Percentiles rank a stretch among this genome's conserved stretches.
Evolutionary conservation across 1,139 yeast species (phyloP).

Genomic region (Sugiyamaella neomexicana): DNA sequence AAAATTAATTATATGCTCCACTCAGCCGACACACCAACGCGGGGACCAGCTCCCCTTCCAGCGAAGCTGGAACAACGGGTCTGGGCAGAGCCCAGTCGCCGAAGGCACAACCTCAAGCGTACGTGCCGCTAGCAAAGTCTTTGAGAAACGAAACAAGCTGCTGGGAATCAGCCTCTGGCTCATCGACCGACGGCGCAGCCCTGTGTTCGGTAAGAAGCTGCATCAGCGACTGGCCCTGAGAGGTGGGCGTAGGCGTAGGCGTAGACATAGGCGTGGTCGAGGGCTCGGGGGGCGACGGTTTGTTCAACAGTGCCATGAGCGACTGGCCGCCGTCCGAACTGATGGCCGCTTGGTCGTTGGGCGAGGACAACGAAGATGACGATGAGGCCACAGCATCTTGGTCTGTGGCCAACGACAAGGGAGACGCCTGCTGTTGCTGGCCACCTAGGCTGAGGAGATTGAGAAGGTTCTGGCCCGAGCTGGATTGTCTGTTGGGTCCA

Average conservation of each 20-base stretch:
- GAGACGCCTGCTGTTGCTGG: neutral
- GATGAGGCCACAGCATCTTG: neutral
- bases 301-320: constrained; percentile 4
- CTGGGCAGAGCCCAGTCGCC: constrained; percentile 12
- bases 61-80: neutral
- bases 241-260: neutral
- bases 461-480: constrained; percentile 14
- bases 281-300: neutral
- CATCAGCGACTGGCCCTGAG: neutral
- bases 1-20: no score
- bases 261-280: neutral
- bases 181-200: neutral
- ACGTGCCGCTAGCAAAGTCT: constrained; percentile 13
- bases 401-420: neutral
- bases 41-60: no score
- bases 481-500: constrained; percentile 7
- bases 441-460: constrained; percentile 8
- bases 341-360: neutral
- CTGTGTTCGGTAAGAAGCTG: neutral
- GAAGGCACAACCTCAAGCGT: constrained; percentile 9
- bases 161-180: neutral
- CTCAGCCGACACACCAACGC: no score
- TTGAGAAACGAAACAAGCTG: constrained; percentile 11
- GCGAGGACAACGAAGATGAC: neutral
- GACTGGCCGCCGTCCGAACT: neutral